Percentiles rank a stretch among this genome's conserved stretches.
Conservation (phyloP, 2,329 filamentous ascomycete genomes). For the Colletotrichum sojae region DNA sequence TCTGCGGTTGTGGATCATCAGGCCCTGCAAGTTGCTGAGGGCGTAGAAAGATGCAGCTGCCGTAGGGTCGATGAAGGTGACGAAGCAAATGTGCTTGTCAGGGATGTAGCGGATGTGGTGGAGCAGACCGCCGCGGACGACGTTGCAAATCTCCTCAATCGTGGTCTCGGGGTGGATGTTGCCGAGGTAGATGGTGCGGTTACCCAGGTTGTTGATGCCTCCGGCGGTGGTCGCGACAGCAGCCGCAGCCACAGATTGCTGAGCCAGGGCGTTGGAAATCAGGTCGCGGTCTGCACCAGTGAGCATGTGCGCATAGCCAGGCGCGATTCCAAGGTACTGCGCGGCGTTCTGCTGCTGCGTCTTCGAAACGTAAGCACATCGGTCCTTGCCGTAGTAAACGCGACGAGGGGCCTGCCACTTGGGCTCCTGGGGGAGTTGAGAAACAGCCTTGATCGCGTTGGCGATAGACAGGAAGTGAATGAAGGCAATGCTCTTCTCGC, state of each 20-base stretch:
- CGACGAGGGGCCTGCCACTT: slow-evolving; percentile 97
- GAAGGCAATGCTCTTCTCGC: slow-evolving; percentile 98
- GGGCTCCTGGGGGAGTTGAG: slow-evolving; percentile 93
- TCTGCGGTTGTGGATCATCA: slow-evolving; percentile 99
- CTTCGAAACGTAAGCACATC: slow-evolving; percentile 98
- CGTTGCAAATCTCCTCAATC: slow-evolving; percentile 99
- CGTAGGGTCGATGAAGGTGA: slow-evolving; percentile 98
- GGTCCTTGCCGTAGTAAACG: slow-evolving; percentile 98
- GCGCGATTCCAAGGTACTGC: slow-evolving; percentile 96
- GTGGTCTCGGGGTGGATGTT: slow-evolving; percentile 99
- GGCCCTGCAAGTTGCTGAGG: slow-evolving; percentile 93
- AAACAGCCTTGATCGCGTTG: slow-evolving; percentile 98
- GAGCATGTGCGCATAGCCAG: slow-evolving; percentile 95
- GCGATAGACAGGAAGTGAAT: slow-evolving; percentile 97
- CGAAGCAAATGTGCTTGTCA: slow-evolving; percentile 99
- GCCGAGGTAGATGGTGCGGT: slow-evolving; percentile 96
- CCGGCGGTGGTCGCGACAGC: slow-evolving; percentile 97
- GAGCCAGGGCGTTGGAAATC: slow-evolving; percentile 95
- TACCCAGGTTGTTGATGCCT: slow-evolving; percentile 96
- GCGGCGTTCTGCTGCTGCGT: slow-evolving; percentile 99
- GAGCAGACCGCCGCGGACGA: slow-evolving; percentile 93
- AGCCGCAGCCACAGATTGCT: slow-evolving; percentile 96
- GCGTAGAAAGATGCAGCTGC: slow-evolving; percentile 98
- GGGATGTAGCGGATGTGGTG: slow-evolving; percentile 99
- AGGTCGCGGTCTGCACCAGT: slow-evolving; percentile 96